phyloP scores from a whole-genome alignment of 495 filamentous ascomycete genomes.

The Trichoderma asperelloides region DNA sequence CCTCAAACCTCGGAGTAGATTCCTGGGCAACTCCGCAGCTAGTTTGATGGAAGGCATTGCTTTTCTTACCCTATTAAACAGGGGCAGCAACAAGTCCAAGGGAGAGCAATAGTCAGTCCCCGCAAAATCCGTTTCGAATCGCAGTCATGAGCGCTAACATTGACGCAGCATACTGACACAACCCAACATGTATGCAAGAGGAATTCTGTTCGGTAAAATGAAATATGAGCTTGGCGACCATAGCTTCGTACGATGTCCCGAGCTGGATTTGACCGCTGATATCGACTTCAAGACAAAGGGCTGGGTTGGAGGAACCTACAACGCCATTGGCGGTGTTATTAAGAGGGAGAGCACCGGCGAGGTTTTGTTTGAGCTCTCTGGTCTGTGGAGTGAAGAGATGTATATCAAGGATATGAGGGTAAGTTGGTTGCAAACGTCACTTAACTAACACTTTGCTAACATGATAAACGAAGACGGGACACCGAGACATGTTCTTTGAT shows the following conservation, averaged over 20 bases:
- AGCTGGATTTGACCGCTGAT: constrained; percentile 76
- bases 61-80: constrained; percentile 74
- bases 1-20: constrained; percentile 91
- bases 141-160: constrained; percentile 9
- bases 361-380: constrained; percentile 78
- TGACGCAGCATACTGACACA: constrained; percentile 70
- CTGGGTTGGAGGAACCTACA: constrained; percentile 93
- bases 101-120: constrained; percentile 81
- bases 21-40: constrained; percentile 93
- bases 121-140: not conserved
- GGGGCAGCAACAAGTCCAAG: constrained; percentile 51
- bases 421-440: constrained; percentile 17
- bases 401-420: constrained; percentile 74
- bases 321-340: constrained; percentile 88
- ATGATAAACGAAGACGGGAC: constrained; percentile 53
- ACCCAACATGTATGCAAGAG: constrained; percentile 98
- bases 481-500: constrained; percentile 85
- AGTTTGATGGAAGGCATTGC: constrained; percentile 98
- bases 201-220: constrained; percentile 98
- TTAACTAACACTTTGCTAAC: not conserved
- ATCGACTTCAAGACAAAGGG: constrained; percentile 99
- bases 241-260: constrained; percentile 87
- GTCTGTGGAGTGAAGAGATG: constrained; percentile 94
- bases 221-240: constrained; percentile 98
- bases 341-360: constrained; percentile 83